phyloP scores from a whole-genome alignment of 164 flowering plant genomes.

The Vitis riparia region DNA sequence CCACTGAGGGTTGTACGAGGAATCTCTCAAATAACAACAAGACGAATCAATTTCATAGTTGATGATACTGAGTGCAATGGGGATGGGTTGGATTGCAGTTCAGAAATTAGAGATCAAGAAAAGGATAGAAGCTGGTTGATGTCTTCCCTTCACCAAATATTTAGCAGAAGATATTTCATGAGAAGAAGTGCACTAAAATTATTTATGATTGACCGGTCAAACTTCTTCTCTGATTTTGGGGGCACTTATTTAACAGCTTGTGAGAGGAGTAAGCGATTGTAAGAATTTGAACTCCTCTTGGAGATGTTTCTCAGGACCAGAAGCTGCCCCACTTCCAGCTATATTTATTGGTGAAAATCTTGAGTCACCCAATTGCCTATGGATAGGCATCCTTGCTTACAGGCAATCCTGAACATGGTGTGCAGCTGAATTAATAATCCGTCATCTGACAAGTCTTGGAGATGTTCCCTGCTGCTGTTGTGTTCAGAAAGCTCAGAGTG shows the following conservation, averaged over 20 bases:
- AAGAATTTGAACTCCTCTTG: too few species aligned
- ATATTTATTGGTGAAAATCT: too few species aligned
- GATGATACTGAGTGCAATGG: constrained; percentile 41
- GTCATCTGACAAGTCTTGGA: too few species aligned
- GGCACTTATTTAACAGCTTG: constrained; percentile 12
- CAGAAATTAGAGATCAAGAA: constrained; percentile 44
- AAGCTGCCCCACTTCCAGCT: too few species aligned
- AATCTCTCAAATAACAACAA: constrained; percentile 88
- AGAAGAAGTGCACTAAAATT: constrained; percentile 96
- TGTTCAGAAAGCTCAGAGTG: too few species aligned
- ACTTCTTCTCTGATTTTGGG: constrained; percentile 99
- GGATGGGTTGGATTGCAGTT: constrained; percentile 36
- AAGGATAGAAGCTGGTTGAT: constrained; percentile 85
- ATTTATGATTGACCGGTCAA: constrained; percentile 95
- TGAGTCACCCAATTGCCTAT: too few species aligned
- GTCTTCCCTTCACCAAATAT: constrained; percentile 89
- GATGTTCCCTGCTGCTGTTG: too few species aligned
- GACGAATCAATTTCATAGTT: constrained; percentile 86
- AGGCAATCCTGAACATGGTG: too few species aligned
- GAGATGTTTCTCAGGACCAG: too few species aligned
- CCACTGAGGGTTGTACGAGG: constrained; percentile 77
- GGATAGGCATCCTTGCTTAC: too few species aligned
- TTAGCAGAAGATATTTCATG: constrained; percentile 91
- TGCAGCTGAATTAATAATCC: too few species aligned
- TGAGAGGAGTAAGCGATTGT: too few species aligned